Evolutionary conservation across 1,139 yeast genomes (phyloP).

Genomic region (Geotrichum europaeum): DNA sequence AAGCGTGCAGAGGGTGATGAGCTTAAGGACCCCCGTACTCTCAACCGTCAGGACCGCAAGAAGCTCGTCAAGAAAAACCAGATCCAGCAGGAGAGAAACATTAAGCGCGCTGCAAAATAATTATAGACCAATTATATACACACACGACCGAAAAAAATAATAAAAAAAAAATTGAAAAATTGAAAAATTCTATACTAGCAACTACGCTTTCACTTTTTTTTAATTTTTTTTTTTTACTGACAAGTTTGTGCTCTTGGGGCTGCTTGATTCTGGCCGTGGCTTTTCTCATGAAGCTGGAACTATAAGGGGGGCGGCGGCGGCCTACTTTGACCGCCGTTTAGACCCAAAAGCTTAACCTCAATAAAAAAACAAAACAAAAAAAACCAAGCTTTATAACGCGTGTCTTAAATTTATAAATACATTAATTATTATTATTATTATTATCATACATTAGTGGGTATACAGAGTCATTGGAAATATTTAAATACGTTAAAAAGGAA

Average conservation of each 20-base stretch:
- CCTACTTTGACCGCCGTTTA: no score
- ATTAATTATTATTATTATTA: not conserved
- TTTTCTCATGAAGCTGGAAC: not conserved
- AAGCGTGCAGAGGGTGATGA: constrained; percentile 43
- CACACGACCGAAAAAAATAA: not conserved
- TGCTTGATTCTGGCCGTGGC: not conserved
- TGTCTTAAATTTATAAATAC: not conserved
- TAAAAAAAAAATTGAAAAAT: not conserved
- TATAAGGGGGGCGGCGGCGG: no score
- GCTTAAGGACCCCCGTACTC: constrained; percentile 77
- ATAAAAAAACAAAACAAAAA: not conserved
- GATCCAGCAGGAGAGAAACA: constrained; percentile 78
- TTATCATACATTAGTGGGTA: not conserved
- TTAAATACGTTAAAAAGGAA: not conserved
- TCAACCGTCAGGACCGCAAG: constrained; percentile 78
- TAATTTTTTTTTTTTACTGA: not conserved
- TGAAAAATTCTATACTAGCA: not conserved
- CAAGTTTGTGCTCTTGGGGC: not conserved
- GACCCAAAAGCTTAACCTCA: not conserved
- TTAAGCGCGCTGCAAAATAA: constrained; percentile 27
- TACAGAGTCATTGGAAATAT: not conserved
- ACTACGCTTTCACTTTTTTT: not conserved
- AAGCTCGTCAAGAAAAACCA: constrained; percentile 78
- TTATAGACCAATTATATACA: not conserved
- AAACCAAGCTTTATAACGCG: not conserved